A percentile compares a stretch with the other conserved stretches of the same genome.
These are phyloP conservation scores for Podospora tetraspora DNA, from an alignment of 495 filamentous ascomycete genomes.

Conservation along the genomic window DNA sequence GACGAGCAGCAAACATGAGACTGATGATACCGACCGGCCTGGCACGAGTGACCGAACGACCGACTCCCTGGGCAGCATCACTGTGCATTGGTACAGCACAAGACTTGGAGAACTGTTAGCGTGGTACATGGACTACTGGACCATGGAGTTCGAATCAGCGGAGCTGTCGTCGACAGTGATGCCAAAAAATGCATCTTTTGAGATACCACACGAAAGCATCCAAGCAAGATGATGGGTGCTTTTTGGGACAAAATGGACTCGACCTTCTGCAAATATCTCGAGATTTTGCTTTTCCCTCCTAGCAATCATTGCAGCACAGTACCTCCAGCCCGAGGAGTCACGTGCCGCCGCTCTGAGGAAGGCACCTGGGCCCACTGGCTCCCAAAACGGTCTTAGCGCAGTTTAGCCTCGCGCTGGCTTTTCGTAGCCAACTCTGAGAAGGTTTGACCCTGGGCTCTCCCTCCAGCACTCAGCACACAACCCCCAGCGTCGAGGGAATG, in stretches of 20 bases:
- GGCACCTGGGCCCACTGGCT: conserved; percentile 15
- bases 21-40: no score
- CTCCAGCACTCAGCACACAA: conserved; percentile 17
- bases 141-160: neutral
- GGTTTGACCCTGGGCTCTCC: conserved; percentile 14
- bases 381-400: conserved; percentile 16
- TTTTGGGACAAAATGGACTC: no score
- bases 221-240: no score
- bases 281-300: neutral
- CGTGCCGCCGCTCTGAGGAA: conserved; percentile 7
- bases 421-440: conserved; percentile 24
- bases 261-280: neutral
- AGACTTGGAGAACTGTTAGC: neutral
- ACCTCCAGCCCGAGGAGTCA: neutral
- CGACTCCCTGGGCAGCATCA: neutral
- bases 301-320: neutral
- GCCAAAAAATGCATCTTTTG: no score
- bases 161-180: neutral
- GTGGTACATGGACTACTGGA: neutral
- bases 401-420: conserved; percentile 26
- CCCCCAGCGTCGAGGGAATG: conserved; percentile 14
- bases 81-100: neutral
- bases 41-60: neutral
- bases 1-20: neutral
- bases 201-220: no score